These are phyloP conservation scores for Ceratocystiopsis sp. DNA, from an alignment of 2,329 filamentous ascomycete genomes.

Conservation along the genomic window DNA sequence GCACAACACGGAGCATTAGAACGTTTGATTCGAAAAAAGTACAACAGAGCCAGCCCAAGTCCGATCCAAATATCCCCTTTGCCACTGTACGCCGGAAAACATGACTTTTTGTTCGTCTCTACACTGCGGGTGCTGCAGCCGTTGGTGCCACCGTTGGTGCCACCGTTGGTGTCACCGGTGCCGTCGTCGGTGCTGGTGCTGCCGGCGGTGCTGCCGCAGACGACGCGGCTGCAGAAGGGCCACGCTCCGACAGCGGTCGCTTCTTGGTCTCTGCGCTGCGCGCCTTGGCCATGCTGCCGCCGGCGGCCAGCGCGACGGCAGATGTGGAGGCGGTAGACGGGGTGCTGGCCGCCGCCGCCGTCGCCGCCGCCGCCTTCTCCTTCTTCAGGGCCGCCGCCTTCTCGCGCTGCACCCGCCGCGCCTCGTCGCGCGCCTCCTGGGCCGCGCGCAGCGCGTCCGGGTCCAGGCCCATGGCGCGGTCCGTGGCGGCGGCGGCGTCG, in stretches of 20 bases:
- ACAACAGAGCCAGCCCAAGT: too few relatives aligned
- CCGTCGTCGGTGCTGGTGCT: neutral
- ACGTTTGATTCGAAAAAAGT: neutral
- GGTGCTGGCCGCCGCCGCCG: constrained; percentile 21
- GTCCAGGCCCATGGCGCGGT: constrained; percentile 44
- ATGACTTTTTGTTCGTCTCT: too few relatives aligned
- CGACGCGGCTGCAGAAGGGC: constrained; percentile 7
- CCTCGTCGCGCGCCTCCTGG: constrained; percentile 12
- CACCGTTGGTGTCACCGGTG: neutral
- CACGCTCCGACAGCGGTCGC: constrained; percentile 15
- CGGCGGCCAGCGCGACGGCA: too few relatives aligned
- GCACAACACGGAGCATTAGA: too few relatives aligned
- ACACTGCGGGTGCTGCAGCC: neutral
- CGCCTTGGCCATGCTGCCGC: constrained; percentile 28
- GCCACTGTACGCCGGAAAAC: too few relatives aligned
- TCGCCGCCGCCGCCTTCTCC: neutral
- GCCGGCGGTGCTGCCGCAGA: neutral
- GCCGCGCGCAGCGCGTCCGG: constrained; percentile 22
- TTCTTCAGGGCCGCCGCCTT: too few relatives aligned
- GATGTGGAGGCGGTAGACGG: constrained; percentile 5
- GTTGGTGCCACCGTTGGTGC: neutral
- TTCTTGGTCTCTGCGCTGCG: constrained; percentile 10
- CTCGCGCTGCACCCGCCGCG: neutral
- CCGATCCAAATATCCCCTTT: too few relatives aligned
- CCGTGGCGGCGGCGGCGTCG: constrained; percentile 46